Percentiles rank a stretch among this genome's conserved stretches.
These are phyloP conservation scores for Arabis hirsuta DNA, from an alignment of 345 rosid species.

Conservation along the genomic window DNA sequence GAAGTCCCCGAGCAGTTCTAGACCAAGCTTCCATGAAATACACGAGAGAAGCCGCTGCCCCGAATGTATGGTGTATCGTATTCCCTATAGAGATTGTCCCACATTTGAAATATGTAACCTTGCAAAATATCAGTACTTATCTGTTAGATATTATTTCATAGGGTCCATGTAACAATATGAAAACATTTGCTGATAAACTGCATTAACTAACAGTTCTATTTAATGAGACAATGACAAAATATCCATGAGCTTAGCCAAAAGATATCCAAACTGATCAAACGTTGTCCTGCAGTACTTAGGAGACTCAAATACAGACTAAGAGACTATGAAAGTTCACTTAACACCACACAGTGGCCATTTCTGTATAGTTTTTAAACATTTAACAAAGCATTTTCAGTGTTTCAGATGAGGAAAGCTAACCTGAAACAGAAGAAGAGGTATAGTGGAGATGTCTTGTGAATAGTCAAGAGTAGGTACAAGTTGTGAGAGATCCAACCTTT, in stretches of 20 bases:
- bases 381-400: neutral
- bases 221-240: neutral
- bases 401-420: slow-evolving; percentile 12
- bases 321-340: neutral
- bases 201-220: neutral
- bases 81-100: slow-evolving; percentile 46
- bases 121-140: slow-evolving; percentile 14
- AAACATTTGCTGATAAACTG: neutral
- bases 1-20: slow-evolving; percentile 32
- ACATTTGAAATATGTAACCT: slow-evolving; percentile 49
- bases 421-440: slow-evolving; percentile 47
- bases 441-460: slow-evolving; percentile 39
- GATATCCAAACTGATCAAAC: neutral
- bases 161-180: neutral
- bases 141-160: slow-evolving; percentile 8
- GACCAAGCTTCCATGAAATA: slow-evolving; percentile 43
- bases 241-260: neutral
- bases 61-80: slow-evolving; percentile 40
- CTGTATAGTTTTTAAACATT: neutral
- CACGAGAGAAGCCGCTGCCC: slow-evolving; percentile 32
- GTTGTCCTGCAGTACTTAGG: neutral
- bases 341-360: slow-evolving; percentile 3
- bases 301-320: neutral
- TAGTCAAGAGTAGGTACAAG: slow-evolving; percentile 46
- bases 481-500: slow-evolving; percentile 25